phyloP scores from a whole-genome alignment of 495 filamentous ascomycete genomes.

The Cercophora newfieldiana region DNA sequence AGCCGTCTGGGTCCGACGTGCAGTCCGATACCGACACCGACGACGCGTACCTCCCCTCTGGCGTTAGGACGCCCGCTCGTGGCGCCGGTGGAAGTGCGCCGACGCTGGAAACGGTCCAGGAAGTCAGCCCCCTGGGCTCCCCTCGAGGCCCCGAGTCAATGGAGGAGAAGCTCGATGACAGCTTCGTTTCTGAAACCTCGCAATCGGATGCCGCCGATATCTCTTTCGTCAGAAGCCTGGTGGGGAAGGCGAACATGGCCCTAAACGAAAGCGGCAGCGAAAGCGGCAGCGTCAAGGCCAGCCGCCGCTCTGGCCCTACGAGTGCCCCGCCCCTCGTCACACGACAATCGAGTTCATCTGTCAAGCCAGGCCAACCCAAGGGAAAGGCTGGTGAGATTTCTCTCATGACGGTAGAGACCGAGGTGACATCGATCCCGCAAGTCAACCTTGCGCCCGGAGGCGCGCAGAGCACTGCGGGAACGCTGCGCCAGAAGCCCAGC shows the following conservation, averaged over 20 bases:
- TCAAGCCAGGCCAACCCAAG: slow-evolving; percentile 44
- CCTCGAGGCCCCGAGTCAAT: slow-evolving; percentile 53
- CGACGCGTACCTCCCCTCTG: slow-evolving; percentile 51
- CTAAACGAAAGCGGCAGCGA: slow-evolving; percentile 64
- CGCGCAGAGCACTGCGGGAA: slow-evolving; percentile 65
- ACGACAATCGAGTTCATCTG: slow-evolving; percentile 45
- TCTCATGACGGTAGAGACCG: slow-evolving; percentile 96
- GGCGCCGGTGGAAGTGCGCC: slow-evolving; percentile 65
- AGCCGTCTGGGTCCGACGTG: slow-evolving; percentile 38
- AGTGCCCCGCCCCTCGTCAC: slow-evolving; percentile 43
- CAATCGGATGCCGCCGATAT: slow-evolving; percentile 37
- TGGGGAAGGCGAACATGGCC: slow-evolving; percentile 36
- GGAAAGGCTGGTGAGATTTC: slow-evolving; percentile 71
- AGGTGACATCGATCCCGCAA: slow-evolving; percentile 89
- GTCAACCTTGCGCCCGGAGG: slow-evolving; percentile 72
- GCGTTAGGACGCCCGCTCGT: slow-evolving; percentile 65
- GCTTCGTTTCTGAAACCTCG: slow-evolving; percentile 44
- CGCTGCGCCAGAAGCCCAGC: slow-evolving; percentile 82
- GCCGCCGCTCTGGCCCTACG: slow-evolving; percentile 33
- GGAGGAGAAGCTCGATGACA: slow-evolving; percentile 52
- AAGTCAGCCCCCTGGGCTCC: slow-evolving; percentile 79
- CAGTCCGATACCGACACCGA: slow-evolving; percentile 54
- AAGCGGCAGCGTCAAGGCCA: slow-evolving; percentile 48
- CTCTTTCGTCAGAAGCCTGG: slow-evolving; percentile 32
- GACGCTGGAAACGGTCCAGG: slow-evolving; percentile 88